Base-by-base conservation (phyloP, 345 rosid species). In the Cardiospermum halicacabum region DNA sequence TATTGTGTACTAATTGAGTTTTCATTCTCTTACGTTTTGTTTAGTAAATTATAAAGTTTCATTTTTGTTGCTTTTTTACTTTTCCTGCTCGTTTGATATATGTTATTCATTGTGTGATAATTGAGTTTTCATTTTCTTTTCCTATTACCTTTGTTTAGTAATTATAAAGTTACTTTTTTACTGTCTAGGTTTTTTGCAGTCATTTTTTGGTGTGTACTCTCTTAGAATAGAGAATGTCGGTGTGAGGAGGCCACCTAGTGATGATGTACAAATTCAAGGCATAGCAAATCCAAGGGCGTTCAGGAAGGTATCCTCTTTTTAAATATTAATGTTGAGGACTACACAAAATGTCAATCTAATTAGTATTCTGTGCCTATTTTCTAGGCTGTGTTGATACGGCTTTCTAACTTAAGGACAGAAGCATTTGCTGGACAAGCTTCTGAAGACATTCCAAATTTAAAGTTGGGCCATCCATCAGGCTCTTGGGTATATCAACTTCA, bases 151-250 rank as follows among this genome's bases (percentile, higher is more conserved):
- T 22, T 6, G 32, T 67, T 48, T 56, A 62, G 27, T 27, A n/a
- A 21, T 24, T 30, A 64, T 70, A 32, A 11, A n/a, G 34, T 30
- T 39, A 36, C 22, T 63, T 25, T 72, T 11, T 59, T 67, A 49
- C 54, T 39, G 22, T 66, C n/a, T 72, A 87, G 93, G 89, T 58
- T 87, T 79, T 73, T 62, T 87, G 86, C 89, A 87, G 75, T 84
- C 93, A 56, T 66, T 75, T 56, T 87, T 84, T 72, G 92, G 92
- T 74, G 82, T 87, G 10, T 82, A 76, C 78, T 87, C 89, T 39
- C 69, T 87, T 49, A 79, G 92, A 69, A 84, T 87, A 65, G 92
- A 87, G 80, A 84, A 84, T 68, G 69, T 69, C 36, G 89, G 93
- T 54, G 82, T 84, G 5, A 82, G 88, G 67, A 79, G 86, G 75